Percentiles rank a stretch among this genome's conserved stretches.
These are phyloP conservation scores for Aspergillus cristatus DNA, from an alignment of 495 filamentous ascomycete genomes.

Conservation along the genomic window DNA sequence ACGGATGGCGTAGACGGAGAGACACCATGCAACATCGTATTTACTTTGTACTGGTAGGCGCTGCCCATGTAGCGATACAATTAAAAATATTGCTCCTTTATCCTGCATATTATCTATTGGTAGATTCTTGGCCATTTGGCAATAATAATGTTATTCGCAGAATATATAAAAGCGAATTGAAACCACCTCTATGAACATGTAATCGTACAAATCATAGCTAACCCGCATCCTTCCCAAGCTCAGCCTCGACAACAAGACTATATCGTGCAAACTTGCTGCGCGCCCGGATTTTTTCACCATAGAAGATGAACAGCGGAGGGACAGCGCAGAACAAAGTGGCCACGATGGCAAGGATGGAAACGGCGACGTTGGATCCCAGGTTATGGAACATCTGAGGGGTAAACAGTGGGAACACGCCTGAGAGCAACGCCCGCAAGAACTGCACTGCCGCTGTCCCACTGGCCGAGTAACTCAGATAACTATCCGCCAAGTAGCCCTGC, in stretches of 20 bases:
- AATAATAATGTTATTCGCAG: no score
- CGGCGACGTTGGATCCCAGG: conserved; percentile 29
- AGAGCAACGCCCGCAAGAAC: conserved; percentile 26
- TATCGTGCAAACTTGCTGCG: conserved; percentile 34
- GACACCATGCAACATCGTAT: no score
- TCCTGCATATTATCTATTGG: no score
- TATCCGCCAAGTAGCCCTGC: conserved; percentile 37
- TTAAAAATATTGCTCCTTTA: no score
- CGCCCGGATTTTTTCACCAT: conserved; percentile 27
- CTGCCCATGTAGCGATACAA: no score
- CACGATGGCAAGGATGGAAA: conserved; percentile 27
- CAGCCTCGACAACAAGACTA: conserved; percentile 12
- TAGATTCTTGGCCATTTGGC: no score
- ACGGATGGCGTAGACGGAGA: no score
- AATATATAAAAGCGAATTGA: no score
- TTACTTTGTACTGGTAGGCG: no score
- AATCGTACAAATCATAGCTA: no score
- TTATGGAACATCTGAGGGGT: conserved; percentile 26
- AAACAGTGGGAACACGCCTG: conserved; percentile 34
- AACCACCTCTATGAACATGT: no score
- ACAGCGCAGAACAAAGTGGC: conserved; percentile 31
- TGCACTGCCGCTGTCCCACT: conserved; percentile 32
- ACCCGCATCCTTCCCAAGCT: conserved; percentile 4
- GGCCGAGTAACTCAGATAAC: conserved; percentile 33
- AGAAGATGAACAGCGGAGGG: conserved; percentile 24